Evolutionary conservation across 2,329 filamentous ascomycete species (phyloP).

Genomic region (Aspergillus glaucus): DNA sequence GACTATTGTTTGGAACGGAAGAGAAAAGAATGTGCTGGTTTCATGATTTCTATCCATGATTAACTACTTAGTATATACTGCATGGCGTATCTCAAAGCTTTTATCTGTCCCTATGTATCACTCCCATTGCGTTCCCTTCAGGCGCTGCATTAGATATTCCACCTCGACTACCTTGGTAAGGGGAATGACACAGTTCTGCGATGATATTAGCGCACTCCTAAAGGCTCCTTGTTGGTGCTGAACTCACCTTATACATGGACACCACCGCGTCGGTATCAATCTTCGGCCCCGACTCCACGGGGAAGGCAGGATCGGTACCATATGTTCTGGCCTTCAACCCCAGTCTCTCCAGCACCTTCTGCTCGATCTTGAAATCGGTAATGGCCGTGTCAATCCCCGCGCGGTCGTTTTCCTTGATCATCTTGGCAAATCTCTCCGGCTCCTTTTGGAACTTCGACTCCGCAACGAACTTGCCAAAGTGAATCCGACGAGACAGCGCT

Average conservation of each 20-base stretch:
- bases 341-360: constrained; percentile 81
- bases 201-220: background rate
- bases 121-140: constrained; percentile 52
- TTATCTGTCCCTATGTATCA: constrained; percentile 12
- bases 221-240: background rate
- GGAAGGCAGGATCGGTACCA: constrained; percentile 74
- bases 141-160: constrained; percentile 92
- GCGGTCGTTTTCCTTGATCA: constrained; percentile 77
- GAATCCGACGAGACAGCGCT: constrained; percentile 80
- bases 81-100: constrained; percentile 1
- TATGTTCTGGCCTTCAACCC: constrained; percentile 88
- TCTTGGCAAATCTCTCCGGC: constrained; percentile 66
- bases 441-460: constrained; percentile 90
- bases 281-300: constrained; percentile 52
- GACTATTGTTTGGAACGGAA: background rate
- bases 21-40: constrained; percentile 2
- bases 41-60: constrained; percentile 2
- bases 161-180: constrained; percentile 98
- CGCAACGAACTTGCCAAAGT: constrained; percentile 98
- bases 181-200: constrained; percentile 73
- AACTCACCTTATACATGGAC: constrained; percentile 64
- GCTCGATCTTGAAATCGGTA: constrained; percentile 81
- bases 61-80: background rate
- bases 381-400: constrained; percentile 82
- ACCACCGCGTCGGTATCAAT: constrained; percentile 91